Base-by-base conservation (phyloP, 345 rosid genomes). In the Aquilaria malaccensis region DNA sequence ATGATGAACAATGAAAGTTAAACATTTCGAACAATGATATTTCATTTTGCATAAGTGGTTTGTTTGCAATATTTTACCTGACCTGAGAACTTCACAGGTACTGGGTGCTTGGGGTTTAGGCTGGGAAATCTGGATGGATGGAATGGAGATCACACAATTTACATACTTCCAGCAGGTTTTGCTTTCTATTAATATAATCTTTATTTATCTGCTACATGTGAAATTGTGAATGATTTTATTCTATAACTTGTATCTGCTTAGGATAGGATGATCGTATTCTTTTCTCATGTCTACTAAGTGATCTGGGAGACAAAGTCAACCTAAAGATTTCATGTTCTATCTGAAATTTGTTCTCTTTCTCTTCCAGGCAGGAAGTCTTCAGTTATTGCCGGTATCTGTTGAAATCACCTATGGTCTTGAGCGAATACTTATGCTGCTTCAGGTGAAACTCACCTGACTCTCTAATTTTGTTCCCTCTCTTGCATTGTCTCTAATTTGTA, bases 71-170 rank as follows among this genome's bases (percentile, higher is more conserved):
- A 66, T 56, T 50, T 14, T 52, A 50, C 13, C 58, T 63, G 59
- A 45, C 49, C 47, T 75, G 41, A 11, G 67, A 71, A 76, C 30
- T 64, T 62, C 63, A 59, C 71, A 93, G 98, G 98, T 93, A 65
- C 93, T 93, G 67, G 98, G 98, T 77, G 98, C 98, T 48, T 93
- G 98, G 97, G 98, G 98, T 13, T 80, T 93, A 77, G 98, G 98
- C 49, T 93, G 98, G 98, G 98, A 93, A 75, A 78, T 93, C 69
- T 93, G 98, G 98, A 93, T 93, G 98, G 98, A 93, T 77, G 98
- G 98, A 67, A 93, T 93, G 97, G 98, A 93, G 82, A 83, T 93
- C 77, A 93, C 98, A 10, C 98, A 93, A 49, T 93, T 93, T 80
- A 93, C 98, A 57, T 93, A 93, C 80, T 93, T 93, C 71, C 98